A percentile compares a stretch with the other conserved stretches of the same genome.
These are phyloP conservation scores for Pinus albicaulis DNA, from an alignment of 75 land plant genomes.

Conservation along the genomic window DNA sequence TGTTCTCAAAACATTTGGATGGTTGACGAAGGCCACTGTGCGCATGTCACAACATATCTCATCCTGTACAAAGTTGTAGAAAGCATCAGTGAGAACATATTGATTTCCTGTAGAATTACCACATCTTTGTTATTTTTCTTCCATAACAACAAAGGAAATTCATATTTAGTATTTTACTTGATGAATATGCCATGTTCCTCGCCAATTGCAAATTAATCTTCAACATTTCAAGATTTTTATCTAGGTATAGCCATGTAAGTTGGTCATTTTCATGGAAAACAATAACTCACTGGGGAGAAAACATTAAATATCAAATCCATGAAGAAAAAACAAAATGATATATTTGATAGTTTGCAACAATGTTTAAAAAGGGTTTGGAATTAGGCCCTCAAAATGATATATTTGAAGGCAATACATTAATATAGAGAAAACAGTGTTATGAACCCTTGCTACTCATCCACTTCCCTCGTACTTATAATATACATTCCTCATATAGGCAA, in stretches of 20 bases:
- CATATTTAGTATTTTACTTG: neutral
- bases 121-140: neutral
- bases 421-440: neutral
- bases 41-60: slow-evolving; percentile 41
- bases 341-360: neutral
- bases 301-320: neutral
- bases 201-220: neutral
- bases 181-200: neutral
- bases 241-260: neutral
- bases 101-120: neutral
- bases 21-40: slow-evolving; percentile 48
- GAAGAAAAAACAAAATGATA: neutral
- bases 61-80: slow-evolving; percentile 26
- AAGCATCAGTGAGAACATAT: neutral
- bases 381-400: neutral
- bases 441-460: neutral
- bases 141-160: neutral
- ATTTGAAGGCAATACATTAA: neutral
- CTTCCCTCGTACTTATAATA: neutral
- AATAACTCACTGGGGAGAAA: neutral
- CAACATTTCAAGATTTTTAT: neutral
- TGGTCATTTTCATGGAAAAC: neutral
- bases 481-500: neutral
- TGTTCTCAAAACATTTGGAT: slow-evolving; percentile 57
- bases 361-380: neutral